phyloP scores from a whole-genome alignment of 169 alveolate species.

The Theileria parva region DNA sequence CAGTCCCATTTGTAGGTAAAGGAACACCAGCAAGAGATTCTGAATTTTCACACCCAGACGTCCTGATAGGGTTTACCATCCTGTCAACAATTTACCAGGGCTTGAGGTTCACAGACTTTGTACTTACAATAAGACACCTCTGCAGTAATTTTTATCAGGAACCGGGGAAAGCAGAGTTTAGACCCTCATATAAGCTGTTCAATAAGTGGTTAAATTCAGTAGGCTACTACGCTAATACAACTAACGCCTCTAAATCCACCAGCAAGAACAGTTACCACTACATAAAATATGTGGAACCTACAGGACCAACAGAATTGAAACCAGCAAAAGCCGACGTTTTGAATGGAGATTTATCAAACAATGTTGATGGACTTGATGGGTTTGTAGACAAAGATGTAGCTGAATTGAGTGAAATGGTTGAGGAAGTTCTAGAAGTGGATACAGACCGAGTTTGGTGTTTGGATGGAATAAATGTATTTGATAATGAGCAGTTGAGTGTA shows the following conservation, averaged over 20 bases:
- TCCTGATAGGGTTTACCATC: slow-evolving; percentile 86
- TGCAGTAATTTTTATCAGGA: slow-evolving; percentile 65
- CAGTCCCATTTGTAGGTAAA: slow-evolving; percentile 91
- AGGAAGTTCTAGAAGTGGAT: slow-evolving; percentile 27
- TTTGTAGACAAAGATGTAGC: neutral
- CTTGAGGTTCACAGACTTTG: slow-evolving; percentile 82
- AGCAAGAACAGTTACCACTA: slow-evolving; percentile 51
- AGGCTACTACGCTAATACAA: slow-evolving; percentile 32
- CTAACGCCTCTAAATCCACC: slow-evolving; percentile 26
- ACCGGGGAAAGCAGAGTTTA: slow-evolving; percentile 45
- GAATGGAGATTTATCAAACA: neutral
- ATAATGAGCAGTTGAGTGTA: slow-evolving; percentile 73
- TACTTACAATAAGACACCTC: slow-evolving; percentile 71
- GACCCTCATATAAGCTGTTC: slow-evolving; percentile 50
- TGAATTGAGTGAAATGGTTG: neutral
- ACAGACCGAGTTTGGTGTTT: slow-evolving; percentile 55
- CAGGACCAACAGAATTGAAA: neutral
- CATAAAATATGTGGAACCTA: slow-evolving; percentile 29
- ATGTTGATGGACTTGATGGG: neutral
- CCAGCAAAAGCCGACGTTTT: neutral
- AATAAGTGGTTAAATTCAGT: slow-evolving; percentile 57
- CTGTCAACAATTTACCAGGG: slow-evolving; percentile 87
- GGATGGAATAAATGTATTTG: slow-evolving; percentile 81
- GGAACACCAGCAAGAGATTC: slow-evolving; percentile 89
- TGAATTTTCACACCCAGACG: slow-evolving; percentile 91